These are phyloP conservation scores for Hsuehochloa calcarea DNA, from an alignment of 176 grass and related monocot species.

Conservation along the genomic window DNA sequence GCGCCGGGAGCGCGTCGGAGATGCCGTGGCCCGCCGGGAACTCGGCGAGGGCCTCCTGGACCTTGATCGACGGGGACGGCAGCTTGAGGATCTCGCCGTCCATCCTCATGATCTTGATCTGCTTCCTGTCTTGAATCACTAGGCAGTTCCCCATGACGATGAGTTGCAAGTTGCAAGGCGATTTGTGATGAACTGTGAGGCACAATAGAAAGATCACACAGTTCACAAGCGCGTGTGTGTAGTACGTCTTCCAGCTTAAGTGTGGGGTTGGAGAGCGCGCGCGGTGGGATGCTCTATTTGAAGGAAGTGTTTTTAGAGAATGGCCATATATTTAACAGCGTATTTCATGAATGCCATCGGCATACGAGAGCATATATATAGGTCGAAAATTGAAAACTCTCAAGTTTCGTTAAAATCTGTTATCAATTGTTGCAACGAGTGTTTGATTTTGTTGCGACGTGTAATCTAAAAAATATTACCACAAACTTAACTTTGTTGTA, in stretches of 20 bases:
- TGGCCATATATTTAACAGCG: neutral
- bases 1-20: neutral
- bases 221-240: too few species aligned
- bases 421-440: too few species aligned
- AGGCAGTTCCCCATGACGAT: slow-evolving; percentile 67
- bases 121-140: slow-evolving; percentile 35
- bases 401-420: too few species aligned
- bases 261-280: neutral
- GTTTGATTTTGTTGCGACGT: too few species aligned
- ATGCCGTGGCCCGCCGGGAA: neutral
- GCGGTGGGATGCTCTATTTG: slow-evolving; percentile 28
- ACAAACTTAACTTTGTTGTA: too few species aligned
- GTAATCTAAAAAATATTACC: too few species aligned
- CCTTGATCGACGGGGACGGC: slow-evolving; percentile 9
- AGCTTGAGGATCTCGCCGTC: slow-evolving; percentile 34
- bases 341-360: slow-evolving; percentile 33
- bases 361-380: neutral
- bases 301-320: neutral
- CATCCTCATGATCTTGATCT: slow-evolving; percentile 46
- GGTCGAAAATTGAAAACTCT: too few species aligned
- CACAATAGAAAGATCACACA: neutral
- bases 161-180: neutral
- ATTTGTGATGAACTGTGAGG: neutral
- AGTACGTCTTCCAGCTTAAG: neutral
- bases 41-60: neutral